Evolutionary conservation across 805 yeast species (phyloP), one percentile per base, ranked within the genome.

Genomic region (Candida coquimbonensis): DNA sequence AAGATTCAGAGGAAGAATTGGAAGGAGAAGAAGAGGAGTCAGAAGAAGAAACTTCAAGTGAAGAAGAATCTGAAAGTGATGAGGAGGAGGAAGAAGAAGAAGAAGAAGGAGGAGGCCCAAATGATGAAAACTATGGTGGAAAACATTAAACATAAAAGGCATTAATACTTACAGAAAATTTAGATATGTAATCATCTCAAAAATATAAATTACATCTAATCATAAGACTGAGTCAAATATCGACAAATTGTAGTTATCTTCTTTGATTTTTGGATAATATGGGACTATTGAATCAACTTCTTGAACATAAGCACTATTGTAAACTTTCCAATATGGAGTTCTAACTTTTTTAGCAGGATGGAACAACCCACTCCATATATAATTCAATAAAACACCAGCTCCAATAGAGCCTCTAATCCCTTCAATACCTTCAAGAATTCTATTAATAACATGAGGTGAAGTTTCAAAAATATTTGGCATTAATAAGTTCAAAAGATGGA

Each of bases 341-440:
- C 99, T 72, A 0, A 93, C 98, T 56, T 82, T 85, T 46, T 83
- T 70, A 0, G 98, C 96, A 1, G 98, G 95, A 56, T 93, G 98
- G 61, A 89, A 93, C 17, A 93, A 66, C 0, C 99, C 99, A 0
- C 83, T 80, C 83, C 96, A 78, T 0, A 84, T 55, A 62, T 93
- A 93, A 54, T 85, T 80, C 72, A 84, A 61, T 45, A 84, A 69
- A 1, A 80, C 56, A 0, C 96, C 96, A 6, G 77, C 73, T 0
- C 99, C 99, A 13, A 90, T 61, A 0, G 83, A 83, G 39, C 74
- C 67, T 33, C 91, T 69, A 26, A 88, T 60, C 2, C 87, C 83
- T 48, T 85, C 89, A 26, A 93, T 69, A 44, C 90, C 84, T 45
- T 88, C 97, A 40, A 86, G 51, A 2, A 93, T 80, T 52, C 98